These are phyloP conservation scores for Erythrobasidium hasegawianum DNA, from an alignment of 1,284 basidiomycete species.

Conservation along the genomic window DNA sequence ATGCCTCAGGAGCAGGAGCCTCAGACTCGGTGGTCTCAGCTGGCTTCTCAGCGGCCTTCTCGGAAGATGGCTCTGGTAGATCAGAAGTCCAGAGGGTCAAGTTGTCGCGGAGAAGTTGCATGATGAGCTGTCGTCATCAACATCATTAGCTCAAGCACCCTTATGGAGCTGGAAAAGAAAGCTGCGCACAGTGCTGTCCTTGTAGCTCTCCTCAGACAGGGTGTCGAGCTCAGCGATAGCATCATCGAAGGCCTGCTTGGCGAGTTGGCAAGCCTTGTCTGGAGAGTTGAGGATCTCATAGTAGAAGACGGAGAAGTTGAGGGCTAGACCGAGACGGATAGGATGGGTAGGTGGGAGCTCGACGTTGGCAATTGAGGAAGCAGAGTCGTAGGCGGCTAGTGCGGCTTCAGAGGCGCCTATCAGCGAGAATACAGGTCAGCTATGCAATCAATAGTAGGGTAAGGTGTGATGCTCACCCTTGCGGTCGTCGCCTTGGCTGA, in stretches of 20 bases:
- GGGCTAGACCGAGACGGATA: slow-evolving; percentile 51
- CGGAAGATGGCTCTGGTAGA: slow-evolving; percentile 35
- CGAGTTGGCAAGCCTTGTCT: slow-evolving; percentile 52
- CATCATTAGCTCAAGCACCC: no score
- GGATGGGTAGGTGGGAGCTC: slow-evolving; percentile 38
- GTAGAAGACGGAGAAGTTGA: slow-evolving; percentile 56
- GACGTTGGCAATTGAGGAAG: slow-evolving; percentile 37
- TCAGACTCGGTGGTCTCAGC: slow-evolving; percentile 1
- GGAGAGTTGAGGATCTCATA: slow-evolving; percentile 55
- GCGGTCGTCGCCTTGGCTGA: slow-evolving; percentile 50
- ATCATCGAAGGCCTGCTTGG: slow-evolving; percentile 55
- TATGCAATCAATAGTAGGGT: no score
- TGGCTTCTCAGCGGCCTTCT: slow-evolving; percentile 1
- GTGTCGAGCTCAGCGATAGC: slow-evolving; percentile 55
- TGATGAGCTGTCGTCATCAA: slow-evolving; percentile 50
- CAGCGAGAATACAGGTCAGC: not conserved
- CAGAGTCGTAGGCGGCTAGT: slow-evolving; percentile 49
- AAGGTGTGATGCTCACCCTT: slow-evolving; percentile 12
- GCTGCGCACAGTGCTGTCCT: slow-evolving; percentile 49
- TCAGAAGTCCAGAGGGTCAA: slow-evolving; percentile 50
- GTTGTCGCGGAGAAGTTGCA: slow-evolving; percentile 54
- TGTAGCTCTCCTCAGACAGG: slow-evolving; percentile 54
- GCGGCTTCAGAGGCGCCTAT: slow-evolving; percentile 58
- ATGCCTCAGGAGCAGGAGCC: slow-evolving; percentile 9
- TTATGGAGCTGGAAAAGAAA: no score